Evolutionary conservation across 106 monocot genomes (phyloP).

Genomic region (Agapanthus africanus): DNA sequence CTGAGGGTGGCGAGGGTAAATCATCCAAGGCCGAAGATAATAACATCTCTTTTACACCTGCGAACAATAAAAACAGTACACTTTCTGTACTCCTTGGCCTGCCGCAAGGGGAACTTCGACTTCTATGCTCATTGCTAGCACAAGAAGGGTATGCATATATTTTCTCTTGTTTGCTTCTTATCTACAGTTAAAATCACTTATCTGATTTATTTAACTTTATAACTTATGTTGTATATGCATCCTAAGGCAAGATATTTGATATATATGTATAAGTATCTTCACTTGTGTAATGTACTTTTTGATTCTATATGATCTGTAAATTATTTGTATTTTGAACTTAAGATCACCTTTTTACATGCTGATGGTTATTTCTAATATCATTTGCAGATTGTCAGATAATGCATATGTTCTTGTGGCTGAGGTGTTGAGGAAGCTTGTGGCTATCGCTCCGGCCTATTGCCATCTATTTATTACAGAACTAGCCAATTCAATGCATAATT

Average conservation of each 20-base stretch:
- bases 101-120: constrained; percentile 69
- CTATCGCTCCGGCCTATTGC: constrained; percentile 74
- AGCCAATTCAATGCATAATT: constrained; percentile 68
- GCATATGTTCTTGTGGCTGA: constrained; percentile 86
- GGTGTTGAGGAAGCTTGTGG: constrained; percentile 76
- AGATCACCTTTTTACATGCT: not conserved
- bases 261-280: no score
- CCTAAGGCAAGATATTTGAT: no score
- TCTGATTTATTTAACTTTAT: no score
- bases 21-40: constrained; percentile 19
- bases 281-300: not conserved
- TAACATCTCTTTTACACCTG: constrained; percentile 17
- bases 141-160: constrained; percentile 82
- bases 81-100: constrained; percentile 45
- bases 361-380: not conserved
- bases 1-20: not conserved
- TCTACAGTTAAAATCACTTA: no score
- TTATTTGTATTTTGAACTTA: not conserved
- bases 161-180: no score
- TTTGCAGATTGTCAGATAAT: constrained; percentile 77
- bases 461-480: constrained; percentile 79
- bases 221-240: no score
- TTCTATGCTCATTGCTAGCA: constrained; percentile 88
- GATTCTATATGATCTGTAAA: not conserved
- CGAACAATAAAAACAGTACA: constrained; percentile 16